A percentile compares a stretch with the other conserved stretches of the same genome.
Evolutionary conservation across 129 eudicot species (phyloP).

Genomic region (Silybum marianum): DNA sequence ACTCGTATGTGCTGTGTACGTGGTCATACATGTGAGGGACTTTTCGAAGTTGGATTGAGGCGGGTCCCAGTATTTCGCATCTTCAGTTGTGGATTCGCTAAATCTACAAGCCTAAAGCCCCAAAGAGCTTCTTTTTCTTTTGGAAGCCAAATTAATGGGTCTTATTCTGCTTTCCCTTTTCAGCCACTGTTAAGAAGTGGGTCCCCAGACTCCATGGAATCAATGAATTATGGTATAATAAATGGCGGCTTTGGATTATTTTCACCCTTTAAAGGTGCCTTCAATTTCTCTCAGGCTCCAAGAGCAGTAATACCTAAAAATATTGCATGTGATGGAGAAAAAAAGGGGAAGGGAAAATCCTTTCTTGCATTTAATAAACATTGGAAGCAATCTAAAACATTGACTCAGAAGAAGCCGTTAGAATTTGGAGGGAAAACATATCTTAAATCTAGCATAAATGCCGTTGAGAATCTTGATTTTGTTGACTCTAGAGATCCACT

Average conservation of each 20-base stretch:
- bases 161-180: constrained; percentile 29
- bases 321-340: constrained; percentile 34
- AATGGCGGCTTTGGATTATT: constrained; percentile 35
- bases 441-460: constrained; percentile 35
- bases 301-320: constrained; percentile 34
- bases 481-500: constrained; percentile 28
- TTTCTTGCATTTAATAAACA: constrained; percentile 35
- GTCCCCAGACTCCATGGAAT: constrained; percentile 23
- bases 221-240: constrained; percentile 32
- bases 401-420: constrained; percentile 37
- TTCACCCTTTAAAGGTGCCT: constrained; percentile 28
- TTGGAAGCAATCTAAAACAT: constrained; percentile 41
- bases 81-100: constrained; percentile 15
- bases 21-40: constrained; percentile 36
- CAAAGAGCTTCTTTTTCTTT: constrained; percentile 17
- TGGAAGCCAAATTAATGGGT: constrained; percentile 29
- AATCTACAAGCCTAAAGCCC: constrained; percentile 33
- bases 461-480: constrained; percentile 26
- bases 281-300: constrained; percentile 44
- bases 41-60: constrained; percentile 28
- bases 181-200: constrained; percentile 38
- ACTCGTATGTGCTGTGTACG: constrained; percentile 31
- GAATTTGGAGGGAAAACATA: constrained; percentile 23
- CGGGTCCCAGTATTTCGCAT: constrained; percentile 37
- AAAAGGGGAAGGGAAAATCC: constrained; percentile 15